These are phyloP conservation scores for Fusarium illudens DNA, from an alignment of 2,329 filamentous ascomycete genomes.

Conservation along the genomic window DNA sequence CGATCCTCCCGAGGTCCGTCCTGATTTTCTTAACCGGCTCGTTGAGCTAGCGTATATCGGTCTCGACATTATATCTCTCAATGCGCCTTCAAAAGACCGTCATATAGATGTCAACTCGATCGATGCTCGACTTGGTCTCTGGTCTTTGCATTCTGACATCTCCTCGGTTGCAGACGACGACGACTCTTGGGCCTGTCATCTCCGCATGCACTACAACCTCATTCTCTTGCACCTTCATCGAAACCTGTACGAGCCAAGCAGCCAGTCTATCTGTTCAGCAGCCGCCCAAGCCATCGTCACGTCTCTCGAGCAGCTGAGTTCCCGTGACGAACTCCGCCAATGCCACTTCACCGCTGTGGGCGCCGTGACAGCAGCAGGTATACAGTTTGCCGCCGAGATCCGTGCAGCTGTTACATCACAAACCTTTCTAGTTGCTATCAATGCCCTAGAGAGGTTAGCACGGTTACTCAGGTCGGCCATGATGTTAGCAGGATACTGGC, in stretches of 20 bases:
- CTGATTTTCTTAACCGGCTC: conserved; percentile 37
- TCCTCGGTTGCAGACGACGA: conserved; percentile 37
- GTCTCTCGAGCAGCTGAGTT: conserved; percentile 31
- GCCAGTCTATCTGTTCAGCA: conserved; percentile 37
- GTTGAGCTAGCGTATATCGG: conserved; percentile 39
- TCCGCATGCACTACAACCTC: conserved; percentile 40
- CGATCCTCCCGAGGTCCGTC: not conserved
- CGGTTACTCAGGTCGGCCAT: conserved; percentile 26
- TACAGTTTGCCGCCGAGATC: conserved; percentile 38
- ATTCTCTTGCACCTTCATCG: conserved; percentile 36
- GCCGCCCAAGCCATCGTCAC: conserved; percentile 38
- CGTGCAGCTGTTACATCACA: conserved; percentile 28
- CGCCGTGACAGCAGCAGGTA: conserved; percentile 36
- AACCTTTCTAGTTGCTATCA: conserved; percentile 35
- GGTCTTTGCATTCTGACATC: conserved; percentile 38
- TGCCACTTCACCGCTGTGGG: conserved; percentile 41
- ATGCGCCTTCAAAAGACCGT: conserved; percentile 26
- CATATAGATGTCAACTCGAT: conserved; percentile 34
- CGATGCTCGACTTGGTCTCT: conserved; percentile 34
- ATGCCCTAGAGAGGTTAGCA: conserved; percentile 32
- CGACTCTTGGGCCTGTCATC: conserved; percentile 33
- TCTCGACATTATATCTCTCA: conserved; percentile 32
- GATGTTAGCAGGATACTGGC: conserved; percentile 33
- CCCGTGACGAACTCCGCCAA: conserved; percentile 32
- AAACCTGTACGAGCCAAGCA: conserved; percentile 27